Base-by-base conservation (phyloP, 2,329 filamentous ascomycete species). In the Trichoderma polysporum region DNA sequence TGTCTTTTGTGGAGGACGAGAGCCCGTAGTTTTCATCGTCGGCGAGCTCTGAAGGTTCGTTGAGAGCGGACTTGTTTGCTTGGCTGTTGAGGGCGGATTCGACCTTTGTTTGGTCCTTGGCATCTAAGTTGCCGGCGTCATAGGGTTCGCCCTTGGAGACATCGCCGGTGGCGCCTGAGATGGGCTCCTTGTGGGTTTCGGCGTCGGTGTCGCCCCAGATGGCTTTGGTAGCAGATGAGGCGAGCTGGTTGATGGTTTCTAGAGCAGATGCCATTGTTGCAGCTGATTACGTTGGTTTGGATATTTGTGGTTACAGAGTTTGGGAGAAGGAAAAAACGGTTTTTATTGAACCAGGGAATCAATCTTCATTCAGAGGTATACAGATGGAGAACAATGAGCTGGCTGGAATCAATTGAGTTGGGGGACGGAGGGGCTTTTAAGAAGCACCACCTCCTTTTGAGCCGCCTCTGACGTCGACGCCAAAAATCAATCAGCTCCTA, bases 101-200 rank as follows among this genome's bases (percentile, higher is more conserved):
- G 15, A 67, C 66, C 19, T 64, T 69, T 35, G 57, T 45, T 27
- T 71, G 69, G 7, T 66, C 60, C 8, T 66, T 17, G 31, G 41
- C 15, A 15, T 61, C 65, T 67, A 86, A 79, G 76, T 95, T 95
- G 57, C 92, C 92, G 67, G 88, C 87, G 74, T 95, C 92, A 73
- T 89, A 96, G 0, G 92, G 92, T 76, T 94, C 89, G 13, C 86
- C 87, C 50, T 83, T 83, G 27, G 84, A 84, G 4, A 91, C 90
- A 75, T 90, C 81, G 45, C 92, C 92, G 66, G 84, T 81, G 60
- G 87, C 81, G 25, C 92, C 92, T 22, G 91, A 90, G 52, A 93
- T 77, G 19, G 92, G 92, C 79, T 96, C 92, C 54, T 79, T 75
- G 53, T 76, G 73, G 27, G 75, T 66, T 31, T 78, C 71, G 79